phyloP scores from a whole-genome alignment of 78 protist genomes.

The Protostelium mycophagum region DNA sequence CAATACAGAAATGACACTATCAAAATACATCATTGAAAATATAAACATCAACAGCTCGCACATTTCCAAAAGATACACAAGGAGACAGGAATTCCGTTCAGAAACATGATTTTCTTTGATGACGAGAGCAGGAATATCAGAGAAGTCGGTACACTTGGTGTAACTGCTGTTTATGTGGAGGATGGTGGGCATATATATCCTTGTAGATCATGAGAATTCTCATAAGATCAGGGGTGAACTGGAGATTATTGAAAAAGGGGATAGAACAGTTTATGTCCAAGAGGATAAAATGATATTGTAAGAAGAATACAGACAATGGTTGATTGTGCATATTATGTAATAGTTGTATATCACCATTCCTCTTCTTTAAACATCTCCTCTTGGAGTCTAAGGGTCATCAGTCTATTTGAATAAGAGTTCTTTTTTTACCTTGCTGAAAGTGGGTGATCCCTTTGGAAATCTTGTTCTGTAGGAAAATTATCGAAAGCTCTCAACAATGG shows the following conservation, averaged over 20 bases:
- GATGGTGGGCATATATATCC: neutral
- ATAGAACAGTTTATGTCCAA: neutral
- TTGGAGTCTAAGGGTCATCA: no score
- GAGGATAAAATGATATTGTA: no score
- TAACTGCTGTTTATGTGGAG: neutral
- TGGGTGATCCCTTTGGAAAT: neutral
- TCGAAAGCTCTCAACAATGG: neutral
- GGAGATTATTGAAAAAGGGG: neutral
- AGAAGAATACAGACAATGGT: no score
- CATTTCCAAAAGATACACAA: neutral
- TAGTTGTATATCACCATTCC: neutral
- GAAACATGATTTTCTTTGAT: slow-evolving; percentile 6
- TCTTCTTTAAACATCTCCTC: neutral
- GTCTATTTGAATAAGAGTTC: no score
- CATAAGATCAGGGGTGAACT: neutral
- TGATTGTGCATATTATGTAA: no score
- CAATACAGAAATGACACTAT: neutral
- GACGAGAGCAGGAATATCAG: slow-evolving; percentile 3
- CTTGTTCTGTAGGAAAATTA: neutral
- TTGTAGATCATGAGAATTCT: neutral
- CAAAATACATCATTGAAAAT: no score
- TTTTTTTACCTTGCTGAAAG: no score
- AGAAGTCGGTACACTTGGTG: slow-evolving; percentile 5
- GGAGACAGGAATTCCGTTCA: neutral
- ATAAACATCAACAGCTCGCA: no score